A percentile compares a stretch with the other conserved stretches of the same genome.
phyloP scores from a whole-genome alignment of 2,329 filamentous ascomycete genomes.

The Ophiostoma sp. region DNA sequence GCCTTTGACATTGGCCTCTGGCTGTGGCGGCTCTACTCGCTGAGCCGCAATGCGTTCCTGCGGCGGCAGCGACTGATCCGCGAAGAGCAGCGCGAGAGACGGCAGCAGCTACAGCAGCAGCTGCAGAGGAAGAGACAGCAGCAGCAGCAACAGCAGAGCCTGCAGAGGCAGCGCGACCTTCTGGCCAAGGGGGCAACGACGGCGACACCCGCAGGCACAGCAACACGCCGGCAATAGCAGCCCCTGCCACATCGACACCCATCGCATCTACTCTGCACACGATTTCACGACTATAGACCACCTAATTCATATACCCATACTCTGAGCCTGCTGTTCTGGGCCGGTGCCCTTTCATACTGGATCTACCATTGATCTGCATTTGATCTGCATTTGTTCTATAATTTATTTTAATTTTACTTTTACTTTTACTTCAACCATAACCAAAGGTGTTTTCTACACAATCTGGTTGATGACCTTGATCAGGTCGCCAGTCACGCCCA shows the following conservation, averaged over 20 bases:
- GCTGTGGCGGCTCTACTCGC: slow-evolving; percentile 44
- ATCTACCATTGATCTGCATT: no score
- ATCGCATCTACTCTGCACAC: background rate
- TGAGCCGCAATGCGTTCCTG: slow-evolving; percentile 23
- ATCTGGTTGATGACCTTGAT: slow-evolving; percentile 79
- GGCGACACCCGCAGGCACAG: background rate
- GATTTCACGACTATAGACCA: background rate
- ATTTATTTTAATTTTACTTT: background rate
- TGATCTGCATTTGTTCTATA: no score
- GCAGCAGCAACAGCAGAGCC: slow-evolving; percentile 11
- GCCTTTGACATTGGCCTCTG: slow-evolving; percentile 49
- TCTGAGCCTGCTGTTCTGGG: background rate
- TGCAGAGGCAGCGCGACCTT: background rate
- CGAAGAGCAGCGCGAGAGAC: slow-evolving; percentile 10
- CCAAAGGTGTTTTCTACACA: slow-evolving; percentile 32
- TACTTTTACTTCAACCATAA: background rate
- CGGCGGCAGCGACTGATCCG: slow-evolving; percentile 2
- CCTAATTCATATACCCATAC: background rate
- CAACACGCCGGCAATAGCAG: background rate
- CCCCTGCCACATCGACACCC: background rate
- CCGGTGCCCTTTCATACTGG: no score
- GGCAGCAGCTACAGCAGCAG: slow-evolving; percentile 17
- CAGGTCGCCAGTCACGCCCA: slow-evolving; percentile 93
- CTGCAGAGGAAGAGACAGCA: slow-evolving; percentile 16
- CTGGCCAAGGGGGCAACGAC: background rate